Percentiles rank a stretch among this genome's conserved stretches.
These are phyloP conservation scores for Rhinocladiella mackenziei DNA, from an alignment of 2,329 filamentous ascomycete genomes.

Conservation along the genomic window DNA sequence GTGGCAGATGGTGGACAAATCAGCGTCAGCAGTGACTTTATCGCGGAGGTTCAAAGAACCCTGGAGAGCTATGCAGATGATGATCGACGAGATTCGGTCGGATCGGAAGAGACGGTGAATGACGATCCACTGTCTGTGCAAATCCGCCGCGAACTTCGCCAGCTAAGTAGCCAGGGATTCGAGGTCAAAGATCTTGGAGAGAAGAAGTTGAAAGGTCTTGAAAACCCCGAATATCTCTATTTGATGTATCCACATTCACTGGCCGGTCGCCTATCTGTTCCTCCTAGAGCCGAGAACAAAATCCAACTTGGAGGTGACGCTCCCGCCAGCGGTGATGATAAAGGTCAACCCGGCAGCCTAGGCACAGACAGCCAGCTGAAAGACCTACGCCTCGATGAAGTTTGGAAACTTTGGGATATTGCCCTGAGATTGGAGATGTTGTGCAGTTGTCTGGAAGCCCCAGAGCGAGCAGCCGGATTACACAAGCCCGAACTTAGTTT, in stretches of 20 bases:
- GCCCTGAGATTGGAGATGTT: slow-evolving; percentile 88
- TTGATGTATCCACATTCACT: slow-evolving; percentile 90
- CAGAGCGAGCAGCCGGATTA: slow-evolving; percentile 51
- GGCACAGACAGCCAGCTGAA: slow-evolving; percentile 62
- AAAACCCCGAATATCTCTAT: slow-evolving; percentile 95
- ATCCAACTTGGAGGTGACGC: slow-evolving; percentile 39
- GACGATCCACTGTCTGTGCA: slow-evolving; percentile 70
- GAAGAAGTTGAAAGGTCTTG: slow-evolving; percentile 89
- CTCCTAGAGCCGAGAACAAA: slow-evolving; percentile 28
- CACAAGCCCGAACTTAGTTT: slow-evolving; percentile 79
- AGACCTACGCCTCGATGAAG: slow-evolving; percentile 70
- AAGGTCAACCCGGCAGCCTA: slow-evolving; percentile 56
- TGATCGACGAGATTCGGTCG: slow-evolving; percentile 65
- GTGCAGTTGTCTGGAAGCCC: slow-evolving; percentile 79
- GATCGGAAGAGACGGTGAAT: slow-evolving; percentile 69
- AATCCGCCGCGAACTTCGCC: slow-evolving; percentile 82
- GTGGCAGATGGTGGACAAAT: slow-evolving; percentile 97
- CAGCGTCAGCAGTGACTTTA: slow-evolving; percentile 93
- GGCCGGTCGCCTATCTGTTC: slow-evolving; percentile 59
- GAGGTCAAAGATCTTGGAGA: slow-evolving; percentile 96
- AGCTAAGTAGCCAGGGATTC: slow-evolving; percentile 85
- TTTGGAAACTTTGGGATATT: slow-evolving; percentile 87
- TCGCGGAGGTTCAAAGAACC: slow-evolving; percentile 88
- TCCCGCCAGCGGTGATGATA: slow-evolving; percentile 28
- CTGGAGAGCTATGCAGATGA: slow-evolving; percentile 83